Evolutionary conservation across 306 rosid species (phyloP).

Genomic region (Lithocarpus polystachyus): DNA sequence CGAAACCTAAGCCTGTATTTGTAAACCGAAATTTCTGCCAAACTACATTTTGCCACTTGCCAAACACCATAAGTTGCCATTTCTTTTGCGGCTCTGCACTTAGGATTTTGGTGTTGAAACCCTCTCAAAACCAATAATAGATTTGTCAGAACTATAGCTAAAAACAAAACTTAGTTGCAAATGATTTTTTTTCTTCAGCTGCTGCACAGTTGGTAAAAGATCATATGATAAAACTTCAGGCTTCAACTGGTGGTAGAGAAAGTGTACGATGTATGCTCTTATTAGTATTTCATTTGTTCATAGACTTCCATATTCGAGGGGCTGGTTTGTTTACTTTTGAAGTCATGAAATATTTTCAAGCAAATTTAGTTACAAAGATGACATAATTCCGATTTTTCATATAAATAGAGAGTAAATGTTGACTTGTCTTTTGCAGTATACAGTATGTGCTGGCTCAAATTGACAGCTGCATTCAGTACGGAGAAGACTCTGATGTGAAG

Average conservation of each 20-base stretch:
- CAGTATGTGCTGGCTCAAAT: conserved; percentile 58
- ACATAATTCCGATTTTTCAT: neutral
- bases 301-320: neutral
- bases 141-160: neutral
- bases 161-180: neutral
- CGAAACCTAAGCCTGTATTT: no score
- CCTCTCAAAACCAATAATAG: no score
- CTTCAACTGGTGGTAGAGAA: neutral
- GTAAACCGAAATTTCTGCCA: no score
- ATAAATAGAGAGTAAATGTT: neutral
- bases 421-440: conserved; percentile 45
- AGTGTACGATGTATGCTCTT: neutral
- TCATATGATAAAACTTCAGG: neutral
- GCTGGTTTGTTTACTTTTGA: neutral
- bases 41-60: neutral
- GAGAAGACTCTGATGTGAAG: conserved; percentile 82
- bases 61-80: no score
- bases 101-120: no score
- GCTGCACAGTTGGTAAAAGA: neutral
- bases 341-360: neutral
- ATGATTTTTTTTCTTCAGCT: neutral
- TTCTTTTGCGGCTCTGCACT: no score
- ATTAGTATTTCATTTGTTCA: neutral
- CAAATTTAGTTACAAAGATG: neutral
- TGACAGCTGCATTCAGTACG: conserved; percentile 55